A percentile compares a stretch with the other conserved stretches of the same genome.
Conservation (phyloP, 2,329 filamentous ascomycete genomes). For the Penicillium corylophilum region DNA sequence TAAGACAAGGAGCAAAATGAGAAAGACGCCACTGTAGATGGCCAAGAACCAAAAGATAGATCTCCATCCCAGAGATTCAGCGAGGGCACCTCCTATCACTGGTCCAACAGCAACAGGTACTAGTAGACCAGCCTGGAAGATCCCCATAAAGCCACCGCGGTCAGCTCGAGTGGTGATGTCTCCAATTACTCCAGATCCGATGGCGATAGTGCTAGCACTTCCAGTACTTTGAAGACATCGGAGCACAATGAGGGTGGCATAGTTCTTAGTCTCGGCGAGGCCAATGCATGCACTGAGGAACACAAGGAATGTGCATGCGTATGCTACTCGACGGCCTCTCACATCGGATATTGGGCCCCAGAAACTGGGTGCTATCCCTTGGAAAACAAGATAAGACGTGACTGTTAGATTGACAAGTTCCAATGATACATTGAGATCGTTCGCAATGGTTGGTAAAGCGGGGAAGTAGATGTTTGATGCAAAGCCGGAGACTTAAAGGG, state of each 20-base stretch:
- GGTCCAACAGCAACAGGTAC: constrained; percentile 42
- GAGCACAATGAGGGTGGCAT: constrained; percentile 41
- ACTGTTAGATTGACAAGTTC: constrained; percentile 46
- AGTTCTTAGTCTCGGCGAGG: constrained; percentile 39
- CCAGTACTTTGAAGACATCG: constrained; percentile 47
- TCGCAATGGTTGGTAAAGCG: constrained; percentile 42
- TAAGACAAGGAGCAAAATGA: constrained; percentile 32
- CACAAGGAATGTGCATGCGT: constrained; percentile 41
- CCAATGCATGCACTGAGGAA: constrained; percentile 44
- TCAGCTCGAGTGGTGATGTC: constrained; percentile 45
- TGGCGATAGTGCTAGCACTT: constrained; percentile 45
- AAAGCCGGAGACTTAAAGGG: constrained; percentile 38
- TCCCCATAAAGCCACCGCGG: constrained; percentile 44
- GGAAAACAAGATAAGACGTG: constrained; percentile 48
- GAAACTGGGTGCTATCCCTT: constrained; percentile 45
- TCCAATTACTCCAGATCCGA: constrained; percentile 43
- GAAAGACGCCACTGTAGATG: constrained; percentile 37
- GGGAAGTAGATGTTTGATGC: constrained; percentile 51
- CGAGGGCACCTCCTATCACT: constrained; percentile 43
- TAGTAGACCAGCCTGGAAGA: constrained; percentile 40
- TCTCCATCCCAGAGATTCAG: constrained; percentile 41
- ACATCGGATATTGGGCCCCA: constrained; percentile 45
- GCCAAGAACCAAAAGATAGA: constrained; percentile 47
- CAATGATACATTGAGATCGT: constrained; percentile 41
- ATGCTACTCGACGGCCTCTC: constrained; percentile 42